phyloP scores from a whole-genome alignment of 73 alveolate genomes.

The Paramecium bursaria region DNA sequence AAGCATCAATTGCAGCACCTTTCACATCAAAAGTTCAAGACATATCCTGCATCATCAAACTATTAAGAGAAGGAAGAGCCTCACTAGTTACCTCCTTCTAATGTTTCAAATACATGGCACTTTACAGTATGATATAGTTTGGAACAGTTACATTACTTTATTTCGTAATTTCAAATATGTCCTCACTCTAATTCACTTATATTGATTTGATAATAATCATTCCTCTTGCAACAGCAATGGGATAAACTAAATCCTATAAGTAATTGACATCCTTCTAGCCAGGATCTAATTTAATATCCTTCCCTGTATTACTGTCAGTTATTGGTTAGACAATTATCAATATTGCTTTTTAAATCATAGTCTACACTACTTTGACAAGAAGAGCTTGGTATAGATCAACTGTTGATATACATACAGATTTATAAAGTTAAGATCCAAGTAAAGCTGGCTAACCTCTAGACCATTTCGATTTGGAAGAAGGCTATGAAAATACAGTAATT shows the following conservation, averaged over 20 bases:
- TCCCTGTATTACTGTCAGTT: slow-evolving; percentile 90
- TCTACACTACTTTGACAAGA: slow-evolving; percentile 29
- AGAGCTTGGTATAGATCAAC: slow-evolving; percentile 64
- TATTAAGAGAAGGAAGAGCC: slow-evolving; percentile 97
- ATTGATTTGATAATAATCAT: slow-evolving; percentile 90
- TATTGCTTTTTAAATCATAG: slow-evolving; percentile 35
- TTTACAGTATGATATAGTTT: slow-evolving; percentile 94
- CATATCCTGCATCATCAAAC: slow-evolving; percentile 82
- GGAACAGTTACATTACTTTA: slow-evolving; percentile 82
- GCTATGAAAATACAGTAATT: slow-evolving; percentile 89
- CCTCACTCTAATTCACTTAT: slow-evolving; percentile 89
- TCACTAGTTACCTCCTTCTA: slow-evolving; percentile 94
- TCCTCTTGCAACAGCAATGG: slow-evolving; percentile 93
- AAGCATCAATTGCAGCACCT: slow-evolving; percentile 98
- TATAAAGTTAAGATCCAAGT: too few relatives aligned
- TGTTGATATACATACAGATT: slow-evolving; percentile 37
- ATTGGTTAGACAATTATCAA: slow-evolving; percentile 74
- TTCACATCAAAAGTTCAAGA: slow-evolving; percentile 89
- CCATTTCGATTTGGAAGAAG: slow-evolving; percentile 73
- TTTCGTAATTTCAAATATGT: slow-evolving; percentile 79
- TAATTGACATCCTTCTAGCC: slow-evolving; percentile 88
- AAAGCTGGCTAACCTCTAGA: slow-evolving; percentile 79
- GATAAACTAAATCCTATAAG: slow-evolving; percentile 91
- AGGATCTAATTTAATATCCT: slow-evolving; percentile 87
- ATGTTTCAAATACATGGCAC: slow-evolving; percentile 95